Evolutionary conservation across 2,329 filamentous ascomycete genomes (phyloP).

Genomic region (Fusarium sambucinum): DNA sequence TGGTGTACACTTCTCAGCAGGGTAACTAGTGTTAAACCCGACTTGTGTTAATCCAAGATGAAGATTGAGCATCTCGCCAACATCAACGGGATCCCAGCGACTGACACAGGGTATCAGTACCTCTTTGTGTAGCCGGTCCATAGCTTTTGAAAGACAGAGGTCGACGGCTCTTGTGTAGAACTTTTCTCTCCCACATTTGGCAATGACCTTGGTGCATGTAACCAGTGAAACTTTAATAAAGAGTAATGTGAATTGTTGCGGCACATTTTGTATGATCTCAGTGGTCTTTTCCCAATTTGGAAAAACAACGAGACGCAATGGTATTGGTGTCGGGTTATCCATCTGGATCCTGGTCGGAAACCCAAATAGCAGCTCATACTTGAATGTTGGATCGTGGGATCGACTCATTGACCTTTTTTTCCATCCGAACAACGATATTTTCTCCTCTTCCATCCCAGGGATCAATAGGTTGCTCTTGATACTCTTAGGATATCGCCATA

Average conservation of each 20-base stretch:
- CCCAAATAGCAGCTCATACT: slow-evolving; percentile 45
- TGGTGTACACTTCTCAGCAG: slow-evolving; percentile 25
- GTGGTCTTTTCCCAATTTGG: slow-evolving; percentile 35
- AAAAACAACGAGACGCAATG: slow-evolving; percentile 35
- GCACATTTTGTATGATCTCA: slow-evolving; percentile 15
- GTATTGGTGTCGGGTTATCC: slow-evolving; percentile 40
- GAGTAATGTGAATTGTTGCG: slow-evolving; percentile 31
- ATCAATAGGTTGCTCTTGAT: slow-evolving; percentile 47
- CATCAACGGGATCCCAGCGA: not conserved
- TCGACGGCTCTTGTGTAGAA: not conserved
- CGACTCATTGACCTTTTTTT: slow-evolving; percentile 50
- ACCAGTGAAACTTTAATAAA: not conserved
- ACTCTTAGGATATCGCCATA: not conserved
- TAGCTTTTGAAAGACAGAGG: not conserved
- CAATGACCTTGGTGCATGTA: not conserved
- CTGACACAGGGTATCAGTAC: slow-evolving; percentile 18
- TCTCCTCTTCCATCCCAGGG: slow-evolving; percentile 46
- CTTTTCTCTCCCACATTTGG: not conserved
- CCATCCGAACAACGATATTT: slow-evolving; percentile 44
- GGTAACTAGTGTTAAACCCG: not conserved
- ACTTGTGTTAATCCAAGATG: not conserved
- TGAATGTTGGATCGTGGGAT: slow-evolving; percentile 51
- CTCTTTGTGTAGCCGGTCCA: accelerated
- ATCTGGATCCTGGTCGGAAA: slow-evolving; percentile 51
- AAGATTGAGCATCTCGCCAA: slow-evolving; percentile 22